Conservation (phyloP, 129 eudicot genomes). For the Pseudognaphalium luteoalbum region DNA sequence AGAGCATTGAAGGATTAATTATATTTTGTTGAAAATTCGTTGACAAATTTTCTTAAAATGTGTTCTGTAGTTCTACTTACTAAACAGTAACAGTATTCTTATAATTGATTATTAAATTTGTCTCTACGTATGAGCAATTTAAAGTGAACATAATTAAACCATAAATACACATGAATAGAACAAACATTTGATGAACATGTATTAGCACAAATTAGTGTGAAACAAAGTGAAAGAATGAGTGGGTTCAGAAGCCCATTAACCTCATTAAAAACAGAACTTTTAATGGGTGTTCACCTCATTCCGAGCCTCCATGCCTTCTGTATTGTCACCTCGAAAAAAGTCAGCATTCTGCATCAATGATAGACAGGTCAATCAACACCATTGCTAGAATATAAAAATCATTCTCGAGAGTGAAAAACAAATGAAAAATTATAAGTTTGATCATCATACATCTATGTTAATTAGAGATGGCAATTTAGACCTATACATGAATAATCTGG, state of each 20-base stretch:
- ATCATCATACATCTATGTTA: neutral
- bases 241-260: neutral
- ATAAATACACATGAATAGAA: neutral
- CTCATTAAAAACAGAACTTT: neutral
- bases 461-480: neutral
- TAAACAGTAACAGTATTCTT: neutral
- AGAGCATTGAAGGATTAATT: neutral
- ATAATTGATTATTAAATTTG: neutral
- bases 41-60: neutral
- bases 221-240: neutral
- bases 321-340: constrained; percentile 94
- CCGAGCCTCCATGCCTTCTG: constrained; percentile 98
- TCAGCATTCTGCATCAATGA: constrained; percentile 76
- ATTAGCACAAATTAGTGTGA: constrained; percentile 2
- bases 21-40: neutral
- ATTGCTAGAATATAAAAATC: neutral
- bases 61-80: neutral
- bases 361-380: constrained; percentile 16
- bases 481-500: neutral
- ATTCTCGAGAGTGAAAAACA: neutral
- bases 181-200: neutral
- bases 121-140: neutral
- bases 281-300: constrained; percentile 70
- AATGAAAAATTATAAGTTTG: neutral
- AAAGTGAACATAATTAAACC: neutral